These are phyloP conservation scores for Kodamaea lidongshanica DNA, from an alignment of 805 yeast genomes.

Conservation along the genomic window DNA sequence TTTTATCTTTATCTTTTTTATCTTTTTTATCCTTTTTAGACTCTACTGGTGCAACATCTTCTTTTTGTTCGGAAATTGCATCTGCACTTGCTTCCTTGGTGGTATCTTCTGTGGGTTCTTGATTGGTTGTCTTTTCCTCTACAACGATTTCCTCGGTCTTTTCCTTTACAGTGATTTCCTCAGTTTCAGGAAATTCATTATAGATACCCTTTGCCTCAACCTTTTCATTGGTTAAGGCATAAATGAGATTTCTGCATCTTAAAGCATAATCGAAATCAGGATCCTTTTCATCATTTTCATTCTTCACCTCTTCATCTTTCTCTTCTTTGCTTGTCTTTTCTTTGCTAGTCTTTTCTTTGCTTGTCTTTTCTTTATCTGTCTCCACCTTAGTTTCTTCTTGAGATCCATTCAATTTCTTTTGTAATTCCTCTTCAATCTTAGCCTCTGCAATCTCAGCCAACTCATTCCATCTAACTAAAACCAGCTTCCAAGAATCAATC, in stretches of 20 bases:
- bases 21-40: constrained; percentile 11
- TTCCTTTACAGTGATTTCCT: constrained; percentile 1
- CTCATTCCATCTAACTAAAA: constrained; percentile 53
- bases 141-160: constrained; percentile 1
- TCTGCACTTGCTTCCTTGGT: constrained; percentile 9
- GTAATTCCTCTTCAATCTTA: constrained; percentile 32
- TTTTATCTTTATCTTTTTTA: constrained; percentile 12
- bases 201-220: constrained; percentile 25
- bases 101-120: constrained; percentile 5
- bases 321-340: constrained; percentile 15
- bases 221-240: constrained; percentile 29
- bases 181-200: constrained; percentile 9
- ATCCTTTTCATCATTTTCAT: constrained; percentile 12
- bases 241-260: constrained; percentile 34
- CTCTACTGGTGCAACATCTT: constrained; percentile 1
- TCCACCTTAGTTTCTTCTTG: constrained; percentile 16
- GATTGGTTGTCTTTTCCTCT: constrained; percentile 1
- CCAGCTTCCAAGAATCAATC: constrained; percentile 40
- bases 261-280: constrained; percentile 35
- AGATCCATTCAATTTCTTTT: constrained; percentile 22
- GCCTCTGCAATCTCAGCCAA: constrained; percentile 37
- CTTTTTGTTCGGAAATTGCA: constrained; percentile 6
- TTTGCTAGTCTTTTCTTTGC: constrained; percentile 12
- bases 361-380: constrained; percentile 9
- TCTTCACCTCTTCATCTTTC: constrained; percentile 10